Conservation (phyloP, 352 stramenopile genomes). For the Aphanomyces invadans region DNA sequence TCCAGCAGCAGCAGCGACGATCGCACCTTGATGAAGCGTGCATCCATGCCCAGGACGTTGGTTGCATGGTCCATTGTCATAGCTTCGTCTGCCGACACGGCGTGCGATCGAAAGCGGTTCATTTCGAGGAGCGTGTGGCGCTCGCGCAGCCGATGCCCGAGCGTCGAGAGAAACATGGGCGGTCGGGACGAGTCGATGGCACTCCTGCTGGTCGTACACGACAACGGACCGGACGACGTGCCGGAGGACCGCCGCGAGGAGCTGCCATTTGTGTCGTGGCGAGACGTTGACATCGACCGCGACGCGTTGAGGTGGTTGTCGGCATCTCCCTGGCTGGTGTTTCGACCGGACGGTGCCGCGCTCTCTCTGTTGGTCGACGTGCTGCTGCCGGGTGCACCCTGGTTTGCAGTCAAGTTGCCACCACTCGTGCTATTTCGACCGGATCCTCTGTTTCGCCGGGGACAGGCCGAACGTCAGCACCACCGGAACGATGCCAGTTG, state of each 20-base stretch:
- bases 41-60: conserved; percentile 4
- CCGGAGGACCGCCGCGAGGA: neutral
- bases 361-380: neutral
- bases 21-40: conserved; percentile 15
- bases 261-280: neutral
- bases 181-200: neutral
- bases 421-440: too few relatives aligned
- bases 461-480: too few relatives aligned
- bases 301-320: neutral
- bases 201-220: neutral
- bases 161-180: conserved; percentile 14
- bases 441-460: too few relatives aligned
- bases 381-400: too few relatives aligned
- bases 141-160: conserved; percentile 7
- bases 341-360: too few relatives aligned
- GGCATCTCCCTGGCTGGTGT: neutral
- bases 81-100: neutral
- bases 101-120: conserved; percentile 6
- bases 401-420: too few relatives aligned
- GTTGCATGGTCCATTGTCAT: neutral
- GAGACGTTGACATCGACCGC: neutral
- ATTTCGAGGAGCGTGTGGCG: conserved; percentile 12
- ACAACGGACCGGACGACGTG: neutral
- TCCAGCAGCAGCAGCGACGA: too few relatives aligned
- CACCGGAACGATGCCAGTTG: too few relatives aligned